Conservation (phyloP, 805 yeast genomes). For the Metschnikowia lochheadii region DNA sequence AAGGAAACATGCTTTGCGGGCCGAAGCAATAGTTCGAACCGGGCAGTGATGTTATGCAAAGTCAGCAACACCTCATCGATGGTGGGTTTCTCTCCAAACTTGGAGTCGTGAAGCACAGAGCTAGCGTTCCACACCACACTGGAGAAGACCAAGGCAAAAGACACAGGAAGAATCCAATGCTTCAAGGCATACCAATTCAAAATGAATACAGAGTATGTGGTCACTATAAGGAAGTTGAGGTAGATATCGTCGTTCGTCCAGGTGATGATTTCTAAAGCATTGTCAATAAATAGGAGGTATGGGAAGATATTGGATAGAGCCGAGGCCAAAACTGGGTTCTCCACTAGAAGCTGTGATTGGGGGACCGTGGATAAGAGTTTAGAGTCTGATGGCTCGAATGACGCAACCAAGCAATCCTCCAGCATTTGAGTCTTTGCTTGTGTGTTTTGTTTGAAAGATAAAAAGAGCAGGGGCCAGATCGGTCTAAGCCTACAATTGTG, state of each 20-base stretch:
- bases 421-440: constrained; percentile 7
- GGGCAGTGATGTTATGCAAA: constrained; percentile 41
- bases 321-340: constrained; percentile 43
- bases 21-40: constrained; percentile 38
- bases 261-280: constrained; percentile 42
- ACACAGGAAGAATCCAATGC: constrained; percentile 36
- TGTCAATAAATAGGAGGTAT: constrained; percentile 41
- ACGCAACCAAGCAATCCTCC: constrained; percentile 19
- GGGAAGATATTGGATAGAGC: constrained; percentile 48
- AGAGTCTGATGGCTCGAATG: constrained; percentile 39
- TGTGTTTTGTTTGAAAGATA: not conserved
- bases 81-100: constrained; percentile 45
- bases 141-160: constrained; percentile 34
- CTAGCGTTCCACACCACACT: constrained; percentile 44
- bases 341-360: constrained; percentile 32
- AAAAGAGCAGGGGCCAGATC: not conserved
- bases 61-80: constrained; percentile 49
- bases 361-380: constrained; percentile 27
- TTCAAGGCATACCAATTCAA: constrained; percentile 40
- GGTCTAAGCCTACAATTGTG: constrained; percentile 6
- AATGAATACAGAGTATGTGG: constrained; percentile 35
- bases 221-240: constrained; percentile 41
- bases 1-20: constrained; percentile 35
- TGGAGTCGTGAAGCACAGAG: constrained; percentile 39
- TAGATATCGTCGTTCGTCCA: constrained; percentile 55